Base-by-base conservation (phyloP, 73 alveolate genomes). In the Stentor roeselii region DNA sequence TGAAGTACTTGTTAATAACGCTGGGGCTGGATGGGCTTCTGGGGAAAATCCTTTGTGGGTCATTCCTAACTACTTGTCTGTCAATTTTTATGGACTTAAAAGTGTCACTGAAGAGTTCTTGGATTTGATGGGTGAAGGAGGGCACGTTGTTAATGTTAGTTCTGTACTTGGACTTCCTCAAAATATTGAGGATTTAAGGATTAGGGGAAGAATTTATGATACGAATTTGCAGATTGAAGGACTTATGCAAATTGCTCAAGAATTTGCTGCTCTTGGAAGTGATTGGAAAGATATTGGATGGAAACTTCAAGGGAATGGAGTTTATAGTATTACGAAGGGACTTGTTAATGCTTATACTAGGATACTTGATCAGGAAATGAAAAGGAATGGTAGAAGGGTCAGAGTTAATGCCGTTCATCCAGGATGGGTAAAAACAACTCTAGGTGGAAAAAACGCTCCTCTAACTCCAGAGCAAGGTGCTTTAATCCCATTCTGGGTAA, bases 1-100 rank as follows among this genome's bases (percentile, higher is more conserved):
- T 3, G 94, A 88, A 86, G 92, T 78, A 21, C 50, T 88, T 31
- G 91, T 88, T 21, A 88, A 88, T 59, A 88, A 88, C 59, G 94
- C 94, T 60, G 93, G 82, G 27, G 77, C 80, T 34, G 94, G 84
- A n/a, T 75, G 78, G 36, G 86, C 78, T 37, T 37, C 39, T 6
- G 39, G 39, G 39, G 92, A 78, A 40, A 82, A 77, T 32, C 67
- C 58, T 31, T 58, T 60, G 39, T 59, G 61, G 38, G 59, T 82
- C 21, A 91, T 89, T 3, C 75, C 58, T 59, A 59, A 36, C 6
- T 78, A 85, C 3, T 76, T 88, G 60, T 39, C 75, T n/a, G 86
- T 77, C 50, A 88, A 88, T 86, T 86, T 88, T 11, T 88, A 83
- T 82, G 94, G 94, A 39, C 40, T 76, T 36, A 85, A 83, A 4